Evolutionary conservation across 2,329 filamentous ascomycete species (phyloP), one percentile per base, ranked within the genome.

Genomic region (Plectosphaerella cucumerina): DNA sequence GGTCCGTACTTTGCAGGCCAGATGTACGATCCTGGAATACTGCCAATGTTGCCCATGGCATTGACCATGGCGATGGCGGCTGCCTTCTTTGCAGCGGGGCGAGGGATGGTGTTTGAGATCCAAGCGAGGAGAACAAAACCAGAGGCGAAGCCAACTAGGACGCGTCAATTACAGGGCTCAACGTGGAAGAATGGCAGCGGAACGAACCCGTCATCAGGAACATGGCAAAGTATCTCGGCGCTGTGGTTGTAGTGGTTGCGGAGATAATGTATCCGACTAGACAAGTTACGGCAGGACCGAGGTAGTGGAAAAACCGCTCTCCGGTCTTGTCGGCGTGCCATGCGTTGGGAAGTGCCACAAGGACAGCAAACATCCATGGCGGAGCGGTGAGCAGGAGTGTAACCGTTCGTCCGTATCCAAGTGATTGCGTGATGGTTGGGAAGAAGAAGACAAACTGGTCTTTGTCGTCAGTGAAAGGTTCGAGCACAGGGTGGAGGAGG

Each of bases 1-100:
- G n/a, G n/a, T n/a, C n/a, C n/a, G n/a, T n/a, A n/a, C n/a, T n/a
- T n/a, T n/a, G n/a, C n/a, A n/a, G n/a, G n/a, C n/a, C n/a, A 89
- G 75, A 88, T 80, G 59, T 87, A 87, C 50, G 74, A 78, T 1
- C 84, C 82, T 60, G 86, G 91, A 56, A 92, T 91, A 45, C 51
- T 53, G 12, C 43, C 48, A 33, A 47, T 50, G 63, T 92, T 65
- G 9, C 56, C 58, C 12, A 62, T 53, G 35, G 85, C 84, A 62
- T 93, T 93, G 67, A 92, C 89, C 54, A 86, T 84, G 1, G 87
- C 89, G 5, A 93, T 65, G 0, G 86, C 87, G 0, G 86, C 77
- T 2, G 77, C 77, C 34, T 77, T 73, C 61, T 81, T 81, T 2
- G 76, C 78, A 0, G 77, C 74, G 0, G 78, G 77, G 0, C 77